Base-by-base conservation (phyloP, 331 rosid species). In the Arachis monticola region DNA sequence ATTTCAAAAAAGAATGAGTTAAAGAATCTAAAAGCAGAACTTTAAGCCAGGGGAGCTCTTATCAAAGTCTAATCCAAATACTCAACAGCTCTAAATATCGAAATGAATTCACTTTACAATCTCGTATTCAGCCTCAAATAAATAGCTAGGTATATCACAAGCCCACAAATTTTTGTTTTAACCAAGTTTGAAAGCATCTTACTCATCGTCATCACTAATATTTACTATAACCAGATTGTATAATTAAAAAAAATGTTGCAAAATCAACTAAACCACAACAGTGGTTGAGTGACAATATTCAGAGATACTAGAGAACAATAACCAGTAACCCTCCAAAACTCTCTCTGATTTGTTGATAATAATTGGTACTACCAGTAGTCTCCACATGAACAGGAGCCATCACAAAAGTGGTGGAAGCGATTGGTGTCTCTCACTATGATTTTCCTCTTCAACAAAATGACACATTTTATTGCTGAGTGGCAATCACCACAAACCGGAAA, bases 1-100 rank as follows among this genome's bases (percentile, higher is more conserved):
- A 61, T 42, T 12, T 51, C 7, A 8, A 63, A 61, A 74, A 12
- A 11, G 7, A 12, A 65, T 60, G 11, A 75, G 58, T 17, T 31
- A 53, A 61, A 61, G 0, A 79, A 40, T 45, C 35, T 2, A 32
- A 31, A 63, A 63, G 9, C 7, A 6, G 4, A 50, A 48, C 2
- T 73, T 46, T 2, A 91, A 81, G 0, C 87, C 95, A 32, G 80
- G 82, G 27, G 97, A 85, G 64, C 14, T 76, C 10, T 80, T 50
- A 93, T 22, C 93, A 96, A 22, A 22, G 53, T 94, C 97, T 79
- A 94, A 86, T 97, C 99, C 27, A 94, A 68, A 85, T 82, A 94
- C 61, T 94, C 90, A 75, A 92, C 83, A 79, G 99, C 97, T 70
- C 97, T 44, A 77, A 70, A 53, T n/a, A 41, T 30, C 7, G 10